phyloP scores from a whole-genome alignment of 2,329 filamentous ascomycete species.

The Paecilomyces variotii region DNA sequence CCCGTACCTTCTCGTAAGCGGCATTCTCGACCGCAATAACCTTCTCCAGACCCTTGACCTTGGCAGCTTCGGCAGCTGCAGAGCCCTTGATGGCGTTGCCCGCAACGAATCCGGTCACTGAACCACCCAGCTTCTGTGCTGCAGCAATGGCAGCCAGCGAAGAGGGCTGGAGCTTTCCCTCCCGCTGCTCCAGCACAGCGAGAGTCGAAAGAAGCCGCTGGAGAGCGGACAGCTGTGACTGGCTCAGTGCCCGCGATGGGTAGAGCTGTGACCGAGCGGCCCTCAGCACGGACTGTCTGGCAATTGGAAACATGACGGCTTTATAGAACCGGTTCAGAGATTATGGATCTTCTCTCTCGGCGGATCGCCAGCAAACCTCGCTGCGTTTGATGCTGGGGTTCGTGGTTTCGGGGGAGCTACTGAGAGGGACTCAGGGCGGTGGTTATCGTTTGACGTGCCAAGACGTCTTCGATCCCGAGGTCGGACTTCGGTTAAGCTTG shows the following conservation, averaged over 20 bases:
- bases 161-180: conserved; percentile 74
- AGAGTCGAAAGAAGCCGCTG: conserved; percentile 75
- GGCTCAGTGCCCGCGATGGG: conserved; percentile 30
- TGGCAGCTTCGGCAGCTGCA: conserved; percentile 73
- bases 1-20: conserved; percentile 77
- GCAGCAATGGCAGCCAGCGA: conserved; percentile 82
- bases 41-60: conserved; percentile 86
- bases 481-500: conserved; percentile 26
- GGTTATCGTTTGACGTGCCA: conserved; percentile 29
- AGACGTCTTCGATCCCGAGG: conserved; percentile 19
- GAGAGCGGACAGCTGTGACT: conserved; percentile 41
- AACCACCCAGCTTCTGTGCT: conserved; percentile 75
- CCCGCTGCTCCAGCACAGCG: conserved; percentile 83
- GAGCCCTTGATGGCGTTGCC: conserved; percentile 65
- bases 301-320: conserved; percentile 25
- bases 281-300: conserved; percentile 33
- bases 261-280: conserved; percentile 41
- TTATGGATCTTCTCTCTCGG: neutral
- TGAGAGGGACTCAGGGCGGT: conserved; percentile 7
- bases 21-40: conserved; percentile 80
- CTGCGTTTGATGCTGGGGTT: conserved; percentile 10
- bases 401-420: conserved; percentile 2
- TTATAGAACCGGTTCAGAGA: conserved; percentile 1
- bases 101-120: conserved; percentile 80
- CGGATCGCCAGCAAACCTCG: conserved; percentile 4